These are phyloP conservation scores for Aspergillus hancockii DNA, from an alignment of 495 filamentous ascomycete genomes.

Conservation along the genomic window DNA sequence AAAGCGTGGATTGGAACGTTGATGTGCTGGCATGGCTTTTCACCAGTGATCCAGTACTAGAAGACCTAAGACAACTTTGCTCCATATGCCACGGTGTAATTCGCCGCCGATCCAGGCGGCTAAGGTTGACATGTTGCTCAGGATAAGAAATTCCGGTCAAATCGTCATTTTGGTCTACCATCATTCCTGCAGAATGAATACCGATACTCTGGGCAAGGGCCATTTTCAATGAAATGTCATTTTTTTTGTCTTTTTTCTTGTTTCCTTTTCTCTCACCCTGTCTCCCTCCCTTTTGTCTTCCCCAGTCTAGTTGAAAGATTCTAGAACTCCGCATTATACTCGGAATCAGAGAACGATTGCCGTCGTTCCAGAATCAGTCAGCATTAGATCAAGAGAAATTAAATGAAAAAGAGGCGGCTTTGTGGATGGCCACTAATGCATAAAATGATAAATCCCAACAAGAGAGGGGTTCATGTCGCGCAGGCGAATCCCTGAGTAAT, in stretches of 20 bases:
- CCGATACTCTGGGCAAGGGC: slow-evolving; percentile 11
- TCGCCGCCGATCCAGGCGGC: slow-evolving; percentile 38
- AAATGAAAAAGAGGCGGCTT: slow-evolving; percentile 19
- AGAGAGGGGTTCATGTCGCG: slow-evolving; percentile 38
- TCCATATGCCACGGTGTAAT: slow-evolving; percentile 40
- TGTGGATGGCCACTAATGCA: slow-evolving; percentile 29
- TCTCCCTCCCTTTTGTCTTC: neutral
- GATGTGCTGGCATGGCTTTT: slow-evolving; percentile 92
- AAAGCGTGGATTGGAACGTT: slow-evolving; percentile 38
- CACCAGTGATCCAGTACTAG: slow-evolving; percentile 61
- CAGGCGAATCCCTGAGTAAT: slow-evolving; percentile 30
- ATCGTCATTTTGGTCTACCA: slow-evolving; percentile 17
- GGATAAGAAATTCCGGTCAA: slow-evolving; percentile 16
- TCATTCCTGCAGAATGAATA: slow-evolving; percentile 19
- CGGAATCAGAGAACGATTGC: slow-evolving; percentile 9
- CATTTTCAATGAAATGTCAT: slow-evolving; percentile 1
- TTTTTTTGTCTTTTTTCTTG: slow-evolving; percentile 5
- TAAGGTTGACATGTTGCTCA: slow-evolving; percentile 30
- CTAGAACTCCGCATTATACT: slow-evolving; percentile 32
- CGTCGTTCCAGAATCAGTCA: neutral
- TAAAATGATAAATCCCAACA: slow-evolving; percentile 30
- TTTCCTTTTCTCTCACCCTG: slow-evolving; percentile 7
- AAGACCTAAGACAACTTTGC: slow-evolving; percentile 63
- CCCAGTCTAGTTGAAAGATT: slow-evolving; percentile 6
- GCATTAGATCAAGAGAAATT: slow-evolving; percentile 7